Base-by-base conservation (phyloP, 2,329 filamentous ascomycete species). In the Claviceps arundinis region DNA sequence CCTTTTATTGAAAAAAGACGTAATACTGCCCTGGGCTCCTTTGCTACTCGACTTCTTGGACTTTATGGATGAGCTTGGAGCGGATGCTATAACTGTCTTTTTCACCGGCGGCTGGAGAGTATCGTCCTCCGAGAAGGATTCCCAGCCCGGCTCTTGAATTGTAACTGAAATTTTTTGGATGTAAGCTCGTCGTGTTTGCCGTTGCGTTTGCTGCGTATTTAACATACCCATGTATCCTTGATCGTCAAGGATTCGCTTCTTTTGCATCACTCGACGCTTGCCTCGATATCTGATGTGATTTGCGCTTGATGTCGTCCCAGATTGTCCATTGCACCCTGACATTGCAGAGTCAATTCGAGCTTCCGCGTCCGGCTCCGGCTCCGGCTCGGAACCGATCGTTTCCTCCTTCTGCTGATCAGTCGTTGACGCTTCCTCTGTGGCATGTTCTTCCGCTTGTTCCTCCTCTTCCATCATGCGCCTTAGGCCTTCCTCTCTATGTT, bases 101-200 rank as follows among this genome's bases (percentile, higher is more conserved):
- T 80, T 80, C 54, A 64, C 59, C 1, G 69, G 61, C 5, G 70
- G 67, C 8, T 70, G 65, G 37, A 74, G 73, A 22, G 82, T 78
- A 58, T 95, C 89, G 57, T 95, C 89, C 64, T 96, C 90, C 0
- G 89, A 95, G 70, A 94, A 95, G 0, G 86, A 91, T 65, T 96
- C 90, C 90, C 90, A 96, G 0, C 77, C 84, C 0, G 78, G 70
- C 62, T 95, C 89, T 67, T 94, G 87, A 58, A 84, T 85, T 2
- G 89, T 95, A 37, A 95, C 90, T 93, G 59, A 41, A 55, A 44
- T 52, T 46, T 43, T 1, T n/a, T 9, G 22, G 11, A 41, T 37
- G 37, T 49, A 49, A 46, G 51, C 24, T 42, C 22, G n/a, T 16
- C 37, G 16, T 34, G 24, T 34, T 44, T 26, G 11, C 16, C 11